Base-by-base conservation (phyloP, 2,329 filamentous ascomycete genomes). In the Xylariaceae sp. region DNA sequence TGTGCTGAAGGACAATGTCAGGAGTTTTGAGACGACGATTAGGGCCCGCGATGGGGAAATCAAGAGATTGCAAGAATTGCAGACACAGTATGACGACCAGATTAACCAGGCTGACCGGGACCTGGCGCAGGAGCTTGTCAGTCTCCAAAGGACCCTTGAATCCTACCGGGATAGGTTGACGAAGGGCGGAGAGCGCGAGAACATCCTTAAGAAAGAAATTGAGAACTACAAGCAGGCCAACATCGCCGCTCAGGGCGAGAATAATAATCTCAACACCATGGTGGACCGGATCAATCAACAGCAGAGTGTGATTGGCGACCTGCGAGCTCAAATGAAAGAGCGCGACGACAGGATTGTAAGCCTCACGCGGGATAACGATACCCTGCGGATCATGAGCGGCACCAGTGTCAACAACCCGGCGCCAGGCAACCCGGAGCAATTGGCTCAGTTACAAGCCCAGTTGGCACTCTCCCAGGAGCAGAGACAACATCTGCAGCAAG, bases 161-260 rank as follows among this genome's bases (percentile, higher is more conserved):
- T 48, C 58, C 10, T 53, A 56, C 30, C 54, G 53, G 8, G 50
- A 34, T 8, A 1, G n/a, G 34, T 1, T 63, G 6, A 34, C 35
- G 37, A 50, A 65, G 9, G 15, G 34, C 10, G 47, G 58, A 9
- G 56, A 56, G 35, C 56, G 57, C 11, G 56, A 61, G 34, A 51
- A 4, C 3, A 49, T 13, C 30, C 58, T 65, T 8, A 48, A 60
- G 30, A 10, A 52, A n/a, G 59, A 61, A 0, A n/a, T 65, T 11
- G 57, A 63, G 9, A 59, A 42, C 37, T 65, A 55, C 53, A 65
- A 62, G n/a, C 11, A 60, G 42, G 63, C 61, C 10, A 65, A 63
- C 47, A 6, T 59, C 51, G 15, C 15, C 23, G 8, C 6, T 9
- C 55, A 61, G 47, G 55, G 53, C 34, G 55, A 17, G 8, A 8